Conservation (phyloP, 2,329 filamentous ascomycete genomes). For the Paecilomyces sp. region DNA sequence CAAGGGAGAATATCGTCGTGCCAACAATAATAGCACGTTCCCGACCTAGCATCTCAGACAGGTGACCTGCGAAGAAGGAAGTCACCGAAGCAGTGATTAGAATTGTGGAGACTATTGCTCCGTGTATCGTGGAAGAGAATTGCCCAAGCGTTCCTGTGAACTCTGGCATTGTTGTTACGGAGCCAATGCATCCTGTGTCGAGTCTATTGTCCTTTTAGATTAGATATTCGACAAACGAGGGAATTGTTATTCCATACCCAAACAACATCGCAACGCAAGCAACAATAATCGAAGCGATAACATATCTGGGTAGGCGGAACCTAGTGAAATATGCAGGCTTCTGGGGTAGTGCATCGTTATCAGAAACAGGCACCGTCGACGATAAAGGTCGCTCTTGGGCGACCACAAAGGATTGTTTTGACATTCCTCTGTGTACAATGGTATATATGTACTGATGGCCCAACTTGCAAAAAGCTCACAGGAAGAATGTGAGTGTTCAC, state of each 20-base stretch:
- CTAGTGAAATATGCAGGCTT: not conserved
- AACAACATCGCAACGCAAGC: not conserved
- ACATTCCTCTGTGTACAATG: not conserved
- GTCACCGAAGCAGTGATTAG: constrained; percentile 47
- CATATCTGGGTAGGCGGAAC: not conserved
- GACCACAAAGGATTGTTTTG: not conserved
- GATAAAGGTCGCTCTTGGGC: not conserved
- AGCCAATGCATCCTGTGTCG: constrained; percentile 48
- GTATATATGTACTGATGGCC: not conserved
- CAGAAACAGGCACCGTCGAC: not conserved
- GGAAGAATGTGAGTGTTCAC: not conserved
- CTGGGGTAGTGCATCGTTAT: not conserved
- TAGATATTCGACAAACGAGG: not conserved
- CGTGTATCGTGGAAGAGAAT: constrained; percentile 44
- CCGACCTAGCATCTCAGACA: constrained; percentile 13
- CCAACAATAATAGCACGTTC: not conserved
- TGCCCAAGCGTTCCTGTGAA: constrained; percentile 42
- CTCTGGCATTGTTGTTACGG: constrained; percentile 47
- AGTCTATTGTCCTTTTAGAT: constrained; percentile 1
- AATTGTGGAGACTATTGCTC: constrained; percentile 50
- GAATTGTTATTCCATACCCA: not conserved
- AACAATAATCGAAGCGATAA: not conserved
- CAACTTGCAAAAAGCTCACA: not conserved
- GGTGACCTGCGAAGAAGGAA: constrained; percentile 47
- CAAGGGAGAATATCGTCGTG: constrained; percentile 4